Base-by-base conservation (phyloP, 805 yeast species). In the Saturnispora kantuleensis region DNA sequence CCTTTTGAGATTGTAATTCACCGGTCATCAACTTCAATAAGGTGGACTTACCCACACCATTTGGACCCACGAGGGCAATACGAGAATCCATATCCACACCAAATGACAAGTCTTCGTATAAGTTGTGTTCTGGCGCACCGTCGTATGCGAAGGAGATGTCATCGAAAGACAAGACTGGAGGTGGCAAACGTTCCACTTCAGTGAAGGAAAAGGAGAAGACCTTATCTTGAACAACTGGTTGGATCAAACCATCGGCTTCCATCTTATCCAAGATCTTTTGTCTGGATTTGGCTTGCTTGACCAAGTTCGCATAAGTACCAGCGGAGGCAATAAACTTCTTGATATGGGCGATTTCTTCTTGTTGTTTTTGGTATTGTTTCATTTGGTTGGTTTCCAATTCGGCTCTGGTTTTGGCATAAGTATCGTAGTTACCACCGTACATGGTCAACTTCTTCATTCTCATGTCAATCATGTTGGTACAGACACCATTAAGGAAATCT, bases 71-170 rank as follows among this genome's bases (percentile, higher is more conserved):
- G 41, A 90, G 75, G 36, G 98, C 97, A 62, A 90, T 81, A 73
- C 98, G 84, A 35, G 97, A 89, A 70, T 93, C 98, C 97, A 93
- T 93, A 73, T 93, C 98, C 48, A 93, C 89, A 82, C 98, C 98
- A 56, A 93, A 93, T 64, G 88, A 90, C 63, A 93, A 76, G 65
- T 85, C 68, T 63, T 84, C 87, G 70, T 93, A 93, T 60, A 93
- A 74, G 68, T 88, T 83, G 68, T 93, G 81, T 68, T 86, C 96
- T 40, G 74, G 66, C 29, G 77, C 77, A 56, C 84, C 90, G 56
- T 85, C 84, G 69, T 93, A 93, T 16, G 97, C 73, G 68, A 93
- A 93, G 17, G 95, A 79, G 62, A 93, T 94, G 58, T 83, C 89
- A 66, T 90, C 97, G 64, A 93, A 93, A 7, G 97, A 87, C 66